Conservation (phyloP, 1,139 yeast species). For the Scheffersomyces parashehatae region DNA sequence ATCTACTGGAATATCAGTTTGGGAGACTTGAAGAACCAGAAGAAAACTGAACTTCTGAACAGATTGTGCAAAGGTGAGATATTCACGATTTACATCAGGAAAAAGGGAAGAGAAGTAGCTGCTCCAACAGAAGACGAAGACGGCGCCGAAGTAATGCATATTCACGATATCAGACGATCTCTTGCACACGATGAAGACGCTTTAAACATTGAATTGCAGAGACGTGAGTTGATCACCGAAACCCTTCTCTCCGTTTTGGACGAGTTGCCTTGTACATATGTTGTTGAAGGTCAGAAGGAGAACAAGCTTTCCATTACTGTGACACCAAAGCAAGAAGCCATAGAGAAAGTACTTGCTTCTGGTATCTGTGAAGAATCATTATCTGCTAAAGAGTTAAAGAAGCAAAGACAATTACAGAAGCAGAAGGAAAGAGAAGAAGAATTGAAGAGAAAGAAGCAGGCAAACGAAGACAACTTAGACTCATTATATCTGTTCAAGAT, state of each 20-base stretch:
- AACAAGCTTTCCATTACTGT: constrained; percentile 15
- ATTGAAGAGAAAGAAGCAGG: constrained; percentile 6
- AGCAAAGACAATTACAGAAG: constrained; percentile 15
- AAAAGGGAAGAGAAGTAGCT: constrained; percentile 5
- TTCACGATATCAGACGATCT: neutral
- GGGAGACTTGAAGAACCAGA: constrained; percentile 42
- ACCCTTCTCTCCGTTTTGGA: constrained; percentile 26
- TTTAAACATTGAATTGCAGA: constrained; percentile 29
- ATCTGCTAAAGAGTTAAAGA: constrained; percentile 20
- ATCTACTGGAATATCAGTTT: constrained; percentile 42
- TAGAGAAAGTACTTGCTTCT: neutral
- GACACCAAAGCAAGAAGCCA: constrained; percentile 11
- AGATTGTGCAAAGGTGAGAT: constrained; percentile 35
- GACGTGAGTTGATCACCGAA: constrained; percentile 31
- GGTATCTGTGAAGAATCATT: constrained; percentile 2
- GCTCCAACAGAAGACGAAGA: constrained; percentile 6
- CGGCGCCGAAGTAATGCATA: neutral
- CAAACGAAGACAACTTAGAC: constrained; percentile 39
- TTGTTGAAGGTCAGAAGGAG: constrained; percentile 31
- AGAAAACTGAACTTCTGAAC: constrained; percentile 33
- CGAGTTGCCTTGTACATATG: constrained; percentile 30
- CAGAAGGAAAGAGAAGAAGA: constrained; percentile 9
- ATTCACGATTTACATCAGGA: constrained; percentile 30
- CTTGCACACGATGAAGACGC: constrained; percentile 17
- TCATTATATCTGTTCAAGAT: constrained; percentile 44